A percentile compares a stretch with the other conserved stretches of the same genome.
These are phyloP conservation scores for Peronospora destructor DNA, from an alignment of 352 stramenopile genomes.

Conservation along the genomic window DNA sequence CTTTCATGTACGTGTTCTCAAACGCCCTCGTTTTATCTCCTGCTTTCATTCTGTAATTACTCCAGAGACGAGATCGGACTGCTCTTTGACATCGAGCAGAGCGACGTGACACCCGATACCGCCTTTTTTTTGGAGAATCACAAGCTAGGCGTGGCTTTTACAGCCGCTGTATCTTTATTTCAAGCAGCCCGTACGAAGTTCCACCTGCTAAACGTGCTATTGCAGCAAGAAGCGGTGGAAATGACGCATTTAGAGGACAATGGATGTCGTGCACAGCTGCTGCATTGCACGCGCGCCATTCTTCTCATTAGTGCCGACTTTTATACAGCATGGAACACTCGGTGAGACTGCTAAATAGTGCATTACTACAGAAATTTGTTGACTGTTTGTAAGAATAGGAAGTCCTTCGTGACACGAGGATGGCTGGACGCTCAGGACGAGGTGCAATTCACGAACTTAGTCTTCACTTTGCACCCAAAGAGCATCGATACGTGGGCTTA, in stretches of 20 bases:
- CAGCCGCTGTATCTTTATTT: conserved; percentile 44
- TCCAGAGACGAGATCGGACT: conserved; percentile 70
- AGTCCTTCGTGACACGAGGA: conserved; percentile 41
- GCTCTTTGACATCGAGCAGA: conserved; percentile 45
- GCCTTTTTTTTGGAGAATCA: conserved; percentile 68
- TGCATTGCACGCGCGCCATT: conserved; percentile 52
- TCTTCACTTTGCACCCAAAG: conserved; percentile 75
- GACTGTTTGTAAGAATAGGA: conserved; percentile 25
- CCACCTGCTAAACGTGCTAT: conserved; percentile 32
- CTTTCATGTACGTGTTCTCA: conserved; percentile 43
- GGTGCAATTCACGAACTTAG: conserved; percentile 58
- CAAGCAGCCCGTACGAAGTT: conserved; percentile 48
- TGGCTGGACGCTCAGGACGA: conserved; percentile 38
- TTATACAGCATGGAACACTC: conserved; percentile 81
- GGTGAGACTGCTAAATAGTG: conserved; percentile 24
- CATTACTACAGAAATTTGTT: too few species aligned
- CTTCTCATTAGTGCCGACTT: conserved; percentile 76
- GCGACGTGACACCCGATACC: conserved; percentile 38
- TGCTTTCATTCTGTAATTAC: too few species aligned
- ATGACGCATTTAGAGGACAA: conserved; percentile 5
- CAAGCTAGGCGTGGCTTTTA: conserved; percentile 72
- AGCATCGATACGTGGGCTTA: conserved; percentile 86
- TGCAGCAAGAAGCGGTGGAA: conserved; percentile 13
- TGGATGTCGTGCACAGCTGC: conserved; percentile 10
- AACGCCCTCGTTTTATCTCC: too few species aligned